Percentiles rank a stretch among this genome's conserved stretches.
phyloP scores from a whole-genome alignment of 2,329 filamentous ascomycete genomes.

The Paecilomyces sp. region DNA sequence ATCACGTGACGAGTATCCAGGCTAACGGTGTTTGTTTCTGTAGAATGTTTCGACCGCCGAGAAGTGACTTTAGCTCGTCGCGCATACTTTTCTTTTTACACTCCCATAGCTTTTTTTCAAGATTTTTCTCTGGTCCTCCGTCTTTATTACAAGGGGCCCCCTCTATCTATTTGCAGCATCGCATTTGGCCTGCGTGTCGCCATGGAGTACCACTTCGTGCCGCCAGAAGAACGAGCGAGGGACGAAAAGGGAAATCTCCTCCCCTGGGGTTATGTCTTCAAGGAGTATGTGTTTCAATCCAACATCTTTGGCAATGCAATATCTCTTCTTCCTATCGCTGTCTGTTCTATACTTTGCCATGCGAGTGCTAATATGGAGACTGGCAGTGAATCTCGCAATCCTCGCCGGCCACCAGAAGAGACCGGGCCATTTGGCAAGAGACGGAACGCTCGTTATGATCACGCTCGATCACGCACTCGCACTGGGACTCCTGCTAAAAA shows the following conservation, averaged over 20 bases:
- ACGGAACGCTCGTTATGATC: slow-evolving; percentile 38
- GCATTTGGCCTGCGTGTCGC: neutral
- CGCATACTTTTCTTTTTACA: neutral
- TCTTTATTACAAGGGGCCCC: neutral
- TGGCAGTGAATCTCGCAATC: slow-evolving; percentile 40
- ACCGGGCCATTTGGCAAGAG: slow-evolving; percentile 55
- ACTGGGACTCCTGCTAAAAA: slow-evolving; percentile 52
- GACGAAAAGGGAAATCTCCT: slow-evolving; percentile 53
- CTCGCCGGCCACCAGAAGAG: slow-evolving; percentile 50
- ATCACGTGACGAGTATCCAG: slow-evolving; percentile 16
- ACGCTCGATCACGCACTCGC: slow-evolving; percentile 46
- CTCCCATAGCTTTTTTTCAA: neutral
- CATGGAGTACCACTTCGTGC: slow-evolving; percentile 62
- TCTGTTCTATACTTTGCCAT: neutral
- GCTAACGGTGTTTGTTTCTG: slow-evolving; percentile 1
- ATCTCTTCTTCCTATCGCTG: neutral
- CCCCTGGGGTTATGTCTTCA: slow-evolving; percentile 58
- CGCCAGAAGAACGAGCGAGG: slow-evolving; percentile 54
- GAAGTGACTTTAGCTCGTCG: neutral
- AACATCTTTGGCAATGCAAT: neutral
- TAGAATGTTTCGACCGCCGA: neutral
- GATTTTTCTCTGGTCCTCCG: neutral
- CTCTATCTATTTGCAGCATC: neutral
- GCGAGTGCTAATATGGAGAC: slow-evolving; percentile 14
- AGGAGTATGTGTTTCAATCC: slow-evolving; percentile 44